Evolutionary conservation across 164 flowering plant genomes (phyloP), one percentile per base, ranked within the genome.

Genomic region (Berberis vulgaris): DNA sequence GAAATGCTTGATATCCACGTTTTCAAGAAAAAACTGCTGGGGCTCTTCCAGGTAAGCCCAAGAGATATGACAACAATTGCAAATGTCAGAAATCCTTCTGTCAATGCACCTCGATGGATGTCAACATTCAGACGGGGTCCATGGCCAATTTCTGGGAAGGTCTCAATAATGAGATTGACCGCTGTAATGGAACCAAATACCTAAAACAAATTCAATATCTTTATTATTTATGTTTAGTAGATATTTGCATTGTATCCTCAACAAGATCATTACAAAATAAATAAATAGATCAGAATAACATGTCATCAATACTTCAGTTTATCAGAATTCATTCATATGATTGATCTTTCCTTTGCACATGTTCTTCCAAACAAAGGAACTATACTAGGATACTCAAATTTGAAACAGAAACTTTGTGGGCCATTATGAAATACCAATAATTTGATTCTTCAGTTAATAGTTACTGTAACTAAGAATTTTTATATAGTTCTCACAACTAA

Each of bases 1-100:
- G 93, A 81, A 64, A 90, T 59, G 63, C 96, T 94, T 2, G 87
- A 68, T 61, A 88, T 90, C 98, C 98, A 94, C 44, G 92, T 88
- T 73, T 87, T 94, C 84, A 76, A 80, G 79, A 73, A 83, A 74
- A 83, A 88, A 71, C 84, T 82, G 43, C 80, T 82, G 10, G 88
- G 81, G 44, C 75, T 76, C 41, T 79, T 82, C 73, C 74, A 77
- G 2, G 87, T 40, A 7, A 90, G 82, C 47, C 83, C 82, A 45
- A 79, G 80, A 10, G 94, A 84, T 41, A 94, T 73, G 0, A 60
- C 67, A 39, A 86, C 86, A 46, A 94, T 84, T 12, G 75, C 54
- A 69, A 86, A 86, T 44, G 97, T 80, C 39, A 90, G 82, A 7
- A 84, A 58, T 55, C 98, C 97, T 84, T 94, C 98, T 1, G 92